Evolutionary conservation across 805 yeast species (phyloP), one percentile per base, ranked within the genome.

Genomic region (Saccharomycodes ludwigii): DNA sequence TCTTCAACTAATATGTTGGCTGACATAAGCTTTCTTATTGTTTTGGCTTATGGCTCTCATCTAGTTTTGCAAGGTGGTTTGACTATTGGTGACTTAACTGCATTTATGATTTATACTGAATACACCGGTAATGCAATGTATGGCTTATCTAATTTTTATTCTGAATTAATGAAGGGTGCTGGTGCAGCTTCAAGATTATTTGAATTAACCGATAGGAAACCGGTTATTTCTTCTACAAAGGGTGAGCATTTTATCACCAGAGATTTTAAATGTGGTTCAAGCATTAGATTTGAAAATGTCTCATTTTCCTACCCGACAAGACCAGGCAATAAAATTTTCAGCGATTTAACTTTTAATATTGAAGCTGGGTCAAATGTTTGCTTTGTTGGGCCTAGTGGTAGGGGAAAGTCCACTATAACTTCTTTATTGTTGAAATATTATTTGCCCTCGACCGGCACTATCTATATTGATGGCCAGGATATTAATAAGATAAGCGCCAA

Each of bases 161-260:
- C 95, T 1, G 98, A 91, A 53, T 61, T 91, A 37, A 91, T 91
- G 98, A 91, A 91, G 60, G 97, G 96, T 33, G 81, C 84, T 6
- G 98, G 98, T 34, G 97, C 97, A 1, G 93, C 97, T 0, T 76
- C 88, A 33, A 66, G 98, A 41, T 63, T 88, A 22, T 88, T 88
- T 59, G 98, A 91, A 52, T 62, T 91, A 29, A 71, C 79, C 27
- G 94, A 83, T 40, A 66, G 80, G 54, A 59, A 73, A 36, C 86
- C 96, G 2, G 57, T 64, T 13, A 83, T 88, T 26, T 61, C 66
- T 9, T 71, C 86, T 2, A 67, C 78, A 1, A 47, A 59, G 13
- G 97, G 97, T 18, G 38, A 48, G 20, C 61, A 59, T 31, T 58
- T 68, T 21, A 36, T 48, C 14, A 49, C 54, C 3, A 42, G 37